Percentiles rank a stretch among this genome's conserved stretches.
Conservation (phyloP, 495 filamentous ascomycete species). For the Aspergillus leporis region DNA sequence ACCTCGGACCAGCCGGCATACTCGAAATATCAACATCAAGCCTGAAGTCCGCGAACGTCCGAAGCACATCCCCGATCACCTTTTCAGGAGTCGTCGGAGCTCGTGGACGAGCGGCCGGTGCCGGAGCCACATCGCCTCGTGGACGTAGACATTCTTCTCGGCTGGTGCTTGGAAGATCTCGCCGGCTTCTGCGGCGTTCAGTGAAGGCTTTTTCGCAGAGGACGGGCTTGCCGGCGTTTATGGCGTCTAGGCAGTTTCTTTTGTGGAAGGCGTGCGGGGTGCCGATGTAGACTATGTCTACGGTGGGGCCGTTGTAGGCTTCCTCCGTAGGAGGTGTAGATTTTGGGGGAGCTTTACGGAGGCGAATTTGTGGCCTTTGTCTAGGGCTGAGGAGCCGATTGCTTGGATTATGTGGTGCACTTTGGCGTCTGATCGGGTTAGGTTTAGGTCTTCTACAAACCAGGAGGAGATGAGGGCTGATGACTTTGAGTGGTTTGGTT, state of each 20-base stretch:
- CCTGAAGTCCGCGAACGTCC: constrained; percentile 63
- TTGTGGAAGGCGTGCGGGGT: constrained; percentile 86
- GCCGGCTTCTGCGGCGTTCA: constrained; percentile 68
- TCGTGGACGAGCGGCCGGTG: constrained; percentile 71
- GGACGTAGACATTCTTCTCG: constrained; percentile 71
- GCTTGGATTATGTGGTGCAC: constrained; percentile 32
- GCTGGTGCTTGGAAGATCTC: constrained; percentile 64
- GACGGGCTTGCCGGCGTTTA: constrained; percentile 42
- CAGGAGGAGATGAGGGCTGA: constrained; percentile 24
- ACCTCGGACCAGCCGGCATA: constrained; percentile 54
- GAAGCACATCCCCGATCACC: constrained; percentile 64
- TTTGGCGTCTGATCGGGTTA: constrained; percentile 22
- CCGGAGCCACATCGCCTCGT: constrained; percentile 86
- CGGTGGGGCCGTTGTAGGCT: constrained; percentile 62
- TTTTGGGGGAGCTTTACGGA: constrained; percentile 56
- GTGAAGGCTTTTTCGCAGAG: constrained; percentile 56
- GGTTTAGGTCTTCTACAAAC: constrained; percentile 30
- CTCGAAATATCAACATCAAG: constrained; percentile 37
- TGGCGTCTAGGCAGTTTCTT: constrained; percentile 48
- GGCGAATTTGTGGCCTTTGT: constrained; percentile 31
- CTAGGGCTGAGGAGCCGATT: constrained; percentile 33
- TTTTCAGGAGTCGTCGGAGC: constrained; percentile 61
- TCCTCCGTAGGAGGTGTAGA: constrained; percentile 72
- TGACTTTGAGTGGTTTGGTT: neutral
- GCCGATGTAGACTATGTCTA: constrained; percentile 83